Evolutionary conservation across 1,139 yeast genomes (phyloP).

Genomic region (Cylindricascospora bacillispora): DNA sequence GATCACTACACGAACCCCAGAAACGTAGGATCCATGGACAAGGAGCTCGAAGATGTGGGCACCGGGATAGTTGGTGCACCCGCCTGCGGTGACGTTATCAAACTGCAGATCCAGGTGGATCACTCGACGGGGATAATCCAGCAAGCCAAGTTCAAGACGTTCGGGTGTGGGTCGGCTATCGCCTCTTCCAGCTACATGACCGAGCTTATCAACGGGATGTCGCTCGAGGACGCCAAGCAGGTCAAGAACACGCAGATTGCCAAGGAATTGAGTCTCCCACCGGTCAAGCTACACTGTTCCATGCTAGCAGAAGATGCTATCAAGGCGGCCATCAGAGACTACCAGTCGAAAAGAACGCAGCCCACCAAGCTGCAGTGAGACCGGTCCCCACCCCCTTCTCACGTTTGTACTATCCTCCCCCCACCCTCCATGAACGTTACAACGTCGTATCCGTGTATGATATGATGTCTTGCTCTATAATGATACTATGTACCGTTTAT

Average conservation of each 20-base stretch:
- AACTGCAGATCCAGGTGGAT: conserved; percentile 84
- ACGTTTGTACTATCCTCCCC: too few species aligned
- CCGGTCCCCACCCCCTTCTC: too few species aligned
- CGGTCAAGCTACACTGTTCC: conserved; percentile 93
- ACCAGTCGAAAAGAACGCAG: conserved; percentile 57
- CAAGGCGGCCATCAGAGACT: conserved; percentile 92
- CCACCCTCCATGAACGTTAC: too few species aligned
- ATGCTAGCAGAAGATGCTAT: conserved; percentile 99
- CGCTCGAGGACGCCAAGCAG: conserved; percentile 83
- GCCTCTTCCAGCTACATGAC: conserved; percentile 94
- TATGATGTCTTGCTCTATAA: too few species aligned
- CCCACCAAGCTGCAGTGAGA: too few species aligned
- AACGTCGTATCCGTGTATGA: too few species aligned
- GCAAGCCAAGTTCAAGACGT: conserved; percentile 94
- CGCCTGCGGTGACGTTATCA: conserved; percentile 99
- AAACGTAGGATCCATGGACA: conserved; percentile 87
- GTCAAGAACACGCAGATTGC: conserved; percentile 89
- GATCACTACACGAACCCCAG: conserved; percentile 96
- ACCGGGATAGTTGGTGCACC: conserved; percentile 98
- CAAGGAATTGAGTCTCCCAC: conserved; percentile 85
- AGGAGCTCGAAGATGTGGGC: conserved; percentile 65
- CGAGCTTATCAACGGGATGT: conserved; percentile 88
- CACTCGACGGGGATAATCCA: conserved; percentile 82
- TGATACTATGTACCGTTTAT: too few species aligned
- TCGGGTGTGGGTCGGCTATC: conserved; percentile 97